Evolutionary conservation across 208 protist genomes (phyloP).

Genomic region (Trichomonas gallinae): DNA sequence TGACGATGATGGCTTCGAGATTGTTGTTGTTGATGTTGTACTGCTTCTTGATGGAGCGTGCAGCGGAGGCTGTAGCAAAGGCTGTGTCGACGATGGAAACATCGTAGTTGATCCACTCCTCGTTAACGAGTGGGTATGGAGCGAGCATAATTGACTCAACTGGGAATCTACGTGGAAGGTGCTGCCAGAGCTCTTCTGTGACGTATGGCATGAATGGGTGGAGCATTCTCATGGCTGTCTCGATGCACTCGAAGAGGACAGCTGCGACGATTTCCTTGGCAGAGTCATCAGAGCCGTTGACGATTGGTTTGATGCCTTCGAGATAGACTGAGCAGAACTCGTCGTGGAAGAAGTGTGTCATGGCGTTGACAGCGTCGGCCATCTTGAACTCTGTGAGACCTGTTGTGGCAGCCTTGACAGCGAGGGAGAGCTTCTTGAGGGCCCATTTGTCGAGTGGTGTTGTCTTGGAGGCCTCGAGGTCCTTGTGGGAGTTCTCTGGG

Average conservation of each 20-base stretch:
- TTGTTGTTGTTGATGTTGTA: not conserved
- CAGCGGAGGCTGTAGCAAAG: not conserved
- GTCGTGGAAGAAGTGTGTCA: constrained; percentile 86
- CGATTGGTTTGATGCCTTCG: constrained; percentile 38
- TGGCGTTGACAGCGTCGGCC: constrained; percentile 58
- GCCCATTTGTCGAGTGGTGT: constrained; percentile 69
- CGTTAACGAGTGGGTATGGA: constrained; percentile 24
- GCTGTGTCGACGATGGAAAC: not conserved
- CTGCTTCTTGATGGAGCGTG: not conserved
- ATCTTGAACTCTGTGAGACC: constrained; percentile 55
- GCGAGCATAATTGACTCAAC: constrained; percentile 36
- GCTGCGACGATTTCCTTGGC: not conserved
- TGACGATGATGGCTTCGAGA: not conserved
- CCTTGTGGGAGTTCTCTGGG: not conserved
- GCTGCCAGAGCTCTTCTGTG: constrained; percentile 96
- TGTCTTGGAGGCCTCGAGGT: not conserved
- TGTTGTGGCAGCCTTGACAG: constrained; percentile 55
- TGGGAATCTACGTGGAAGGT: constrained; percentile 46
- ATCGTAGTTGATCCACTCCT: not conserved
- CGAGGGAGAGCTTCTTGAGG: constrained; percentile 62
- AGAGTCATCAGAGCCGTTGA: not conserved
- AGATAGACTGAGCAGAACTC: constrained; percentile 91
- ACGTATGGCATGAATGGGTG: constrained; percentile 99
- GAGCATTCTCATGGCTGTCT: constrained; percentile 64
- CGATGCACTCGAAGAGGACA: constrained; percentile 1